Percentiles rank a stretch among this genome's conserved stretches.
Conservation (phyloP, 1,139 yeast genomes). For the Debaryomycetaceae sp. region DNA sequence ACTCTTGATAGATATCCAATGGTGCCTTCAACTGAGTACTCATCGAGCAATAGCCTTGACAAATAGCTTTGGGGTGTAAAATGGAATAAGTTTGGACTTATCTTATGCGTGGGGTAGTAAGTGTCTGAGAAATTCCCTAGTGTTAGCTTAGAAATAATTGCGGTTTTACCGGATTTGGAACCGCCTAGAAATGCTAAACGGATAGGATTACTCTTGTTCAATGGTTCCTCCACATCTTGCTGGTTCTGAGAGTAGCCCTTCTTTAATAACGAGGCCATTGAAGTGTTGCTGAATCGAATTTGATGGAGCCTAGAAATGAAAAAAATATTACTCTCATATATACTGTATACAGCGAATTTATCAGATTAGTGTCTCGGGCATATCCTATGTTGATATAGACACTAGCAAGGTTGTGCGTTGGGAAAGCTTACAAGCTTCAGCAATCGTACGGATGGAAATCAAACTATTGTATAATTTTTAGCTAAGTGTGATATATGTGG, state of each 20-base stretch:
- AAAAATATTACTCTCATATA: no score
- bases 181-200: conserved; percentile 59
- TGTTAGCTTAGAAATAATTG: conserved; percentile 47
- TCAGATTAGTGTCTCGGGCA: no score
- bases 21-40: conserved; percentile 18
- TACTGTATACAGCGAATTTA: not conserved
- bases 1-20: conserved; percentile 10
- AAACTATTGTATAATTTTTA: no score
- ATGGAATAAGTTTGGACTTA: conserved; percentile 52
- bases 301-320: not conserved
- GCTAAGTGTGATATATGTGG: no score
- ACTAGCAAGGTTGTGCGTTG: no score
- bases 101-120: conserved; percentile 64
- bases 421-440: no score
- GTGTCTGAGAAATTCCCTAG: conserved; percentile 50
- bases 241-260: not conserved
- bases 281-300: not conserved
- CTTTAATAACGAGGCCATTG: not conserved
- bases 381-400: no score
- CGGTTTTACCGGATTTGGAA: conserved; percentile 48
- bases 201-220: conserved; percentile 1
- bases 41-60: conserved; percentile 50
- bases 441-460: no score
- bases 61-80: conserved; percentile 39
- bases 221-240: not conserved